A percentile compares a stretch with the other conserved stretches of the same genome.
Conservation (phyloP, 805 yeast species). For the Starmerella bombi region DNA sequence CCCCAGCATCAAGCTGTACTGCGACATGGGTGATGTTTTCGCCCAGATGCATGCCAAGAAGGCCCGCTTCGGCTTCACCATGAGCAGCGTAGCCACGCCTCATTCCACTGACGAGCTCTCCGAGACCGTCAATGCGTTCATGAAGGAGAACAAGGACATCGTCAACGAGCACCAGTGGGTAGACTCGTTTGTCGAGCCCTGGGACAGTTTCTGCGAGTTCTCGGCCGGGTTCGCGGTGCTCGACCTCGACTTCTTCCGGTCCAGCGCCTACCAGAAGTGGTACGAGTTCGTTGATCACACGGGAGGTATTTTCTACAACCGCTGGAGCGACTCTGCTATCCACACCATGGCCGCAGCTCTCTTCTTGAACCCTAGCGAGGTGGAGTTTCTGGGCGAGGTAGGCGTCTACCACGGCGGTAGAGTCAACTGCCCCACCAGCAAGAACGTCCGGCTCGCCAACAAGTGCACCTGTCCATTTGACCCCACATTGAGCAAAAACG, state of each 20-base stretch:
- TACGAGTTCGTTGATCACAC: slow-evolving; percentile 53
- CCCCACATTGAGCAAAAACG: background rate
- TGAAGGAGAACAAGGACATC: slow-evolving; percentile 37
- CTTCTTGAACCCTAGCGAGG: slow-evolving; percentile 50
- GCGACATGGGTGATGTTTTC: slow-evolving; percentile 89
- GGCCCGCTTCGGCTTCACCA: slow-evolving; percentile 76
- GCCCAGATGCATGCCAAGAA: slow-evolving; percentile 53
- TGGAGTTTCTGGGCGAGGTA: slow-evolving; percentile 85
- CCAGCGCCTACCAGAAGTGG: slow-evolving; percentile 50
- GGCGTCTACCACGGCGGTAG: slow-evolving; percentile 61
- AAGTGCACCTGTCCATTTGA: slow-evolving; percentile 13
- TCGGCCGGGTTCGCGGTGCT: slow-evolving; percentile 95
- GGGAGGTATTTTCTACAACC: slow-evolving; percentile 77
- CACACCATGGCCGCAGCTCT: slow-evolving; percentile 79
- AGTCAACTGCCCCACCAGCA: slow-evolving; percentile 54
- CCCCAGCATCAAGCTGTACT: slow-evolving; percentile 78
- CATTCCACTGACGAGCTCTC: slow-evolving; percentile 74
- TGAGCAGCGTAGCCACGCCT: slow-evolving; percentile 61
- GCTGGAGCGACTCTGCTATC: slow-evolving; percentile 98
- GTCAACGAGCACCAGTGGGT: slow-evolving; percentile 46
- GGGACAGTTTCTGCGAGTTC: slow-evolving; percentile 66
- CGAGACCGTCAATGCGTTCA: slow-evolving; percentile 37
- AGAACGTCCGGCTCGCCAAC: slow-evolving; percentile 3
- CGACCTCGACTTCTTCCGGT: slow-evolving; percentile 56
- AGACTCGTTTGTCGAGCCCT: slow-evolving; percentile 51